These are phyloP conservation scores for Psophocarpus tetragonolobus DNA, from an alignment of 306 rosid genomes.

Conservation along the genomic window DNA sequence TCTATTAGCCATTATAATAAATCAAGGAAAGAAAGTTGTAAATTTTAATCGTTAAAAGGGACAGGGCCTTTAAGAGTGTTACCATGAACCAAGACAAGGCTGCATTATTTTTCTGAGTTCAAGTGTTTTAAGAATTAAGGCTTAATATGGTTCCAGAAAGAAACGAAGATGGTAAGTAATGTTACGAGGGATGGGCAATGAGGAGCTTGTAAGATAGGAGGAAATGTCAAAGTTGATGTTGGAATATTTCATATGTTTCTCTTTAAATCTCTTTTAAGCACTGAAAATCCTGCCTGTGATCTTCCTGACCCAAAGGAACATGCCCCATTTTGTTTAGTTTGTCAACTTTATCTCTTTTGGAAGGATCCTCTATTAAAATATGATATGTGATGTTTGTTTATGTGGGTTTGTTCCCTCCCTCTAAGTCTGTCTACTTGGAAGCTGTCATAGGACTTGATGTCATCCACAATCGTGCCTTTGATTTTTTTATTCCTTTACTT, in stretches of 20 bases:
- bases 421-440: slow-evolving; percentile 65
- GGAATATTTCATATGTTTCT: slow-evolving; percentile 53
- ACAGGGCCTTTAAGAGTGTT: slow-evolving; percentile 46
- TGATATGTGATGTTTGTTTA: slow-evolving; percentile 32
- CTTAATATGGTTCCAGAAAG: slow-evolving; percentile 24
- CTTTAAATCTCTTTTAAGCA: slow-evolving; percentile 32
- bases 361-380: slow-evolving; percentile 51
- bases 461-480: slow-evolving; percentile 60
- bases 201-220: slow-evolving; percentile 40
- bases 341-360: slow-evolving; percentile 71
- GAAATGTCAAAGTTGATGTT: slow-evolving; percentile 44
- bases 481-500: slow-evolving; percentile 41
- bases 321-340: slow-evolving; percentile 65
- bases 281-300: slow-evolving; percentile 72
- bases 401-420: slow-evolving; percentile 50
- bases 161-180: slow-evolving; percentile 37
- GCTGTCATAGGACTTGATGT: slow-evolving; percentile 76
- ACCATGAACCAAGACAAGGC: slow-evolving; percentile 41
- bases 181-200: slow-evolving; percentile 42
- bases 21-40: background rate
- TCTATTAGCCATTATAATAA: slow-evolving; percentile 25
- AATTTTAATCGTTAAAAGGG: slow-evolving; percentile 26
- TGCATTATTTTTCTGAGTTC: slow-evolving; percentile 27
- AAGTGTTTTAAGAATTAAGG: slow-evolving; percentile 14
- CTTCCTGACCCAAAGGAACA: slow-evolving; percentile 68